A percentile compares a stretch with the other conserved stretches of the same genome.
These are phyloP conservation scores for Platanthera guangdongensis DNA, from an alignment of 106 monocot species.

Conservation along the genomic window DNA sequence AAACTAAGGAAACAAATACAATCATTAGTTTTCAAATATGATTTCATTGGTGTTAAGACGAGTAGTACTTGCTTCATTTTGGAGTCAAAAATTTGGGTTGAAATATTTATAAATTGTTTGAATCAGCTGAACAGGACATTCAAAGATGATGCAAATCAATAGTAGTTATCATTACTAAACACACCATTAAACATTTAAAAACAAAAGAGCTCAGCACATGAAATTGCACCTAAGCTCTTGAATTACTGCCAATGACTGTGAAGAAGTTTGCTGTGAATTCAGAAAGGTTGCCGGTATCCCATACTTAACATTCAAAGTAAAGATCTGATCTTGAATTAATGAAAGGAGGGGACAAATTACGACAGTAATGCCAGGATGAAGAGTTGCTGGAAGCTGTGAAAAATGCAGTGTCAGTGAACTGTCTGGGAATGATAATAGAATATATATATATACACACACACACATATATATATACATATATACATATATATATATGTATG, in stretches of 20 bases:
- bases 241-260: constrained; percentile 76
- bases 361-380: constrained; percentile 84
- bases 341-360: constrained; percentile 86
- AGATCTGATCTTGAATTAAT: constrained; percentile 90
- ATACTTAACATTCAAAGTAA: constrained; percentile 67
- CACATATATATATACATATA: background rate
- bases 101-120: background rate
- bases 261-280: constrained; percentile 86
- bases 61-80: too few relatives aligned
- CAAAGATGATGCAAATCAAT: background rate
- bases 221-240: constrained; percentile 55
- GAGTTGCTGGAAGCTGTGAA: constrained; percentile 80
- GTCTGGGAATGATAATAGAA: background rate
- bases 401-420: constrained; percentile 11
- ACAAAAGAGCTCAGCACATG: background rate
- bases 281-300: constrained; percentile 84
- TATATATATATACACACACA: background rate
- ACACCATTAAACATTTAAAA: background rate
- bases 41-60: too few relatives aligned
- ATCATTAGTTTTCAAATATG: too few relatives aligned
- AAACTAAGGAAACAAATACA: too few relatives aligned
- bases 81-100: background rate
- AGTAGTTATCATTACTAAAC: background rate
- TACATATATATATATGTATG: background rate
- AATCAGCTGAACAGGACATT: background rate